Evolutionary conservation across 2,329 filamentous ascomycete species (phyloP).

Genomic region (Alternaria hordeiaustralica): DNA sequence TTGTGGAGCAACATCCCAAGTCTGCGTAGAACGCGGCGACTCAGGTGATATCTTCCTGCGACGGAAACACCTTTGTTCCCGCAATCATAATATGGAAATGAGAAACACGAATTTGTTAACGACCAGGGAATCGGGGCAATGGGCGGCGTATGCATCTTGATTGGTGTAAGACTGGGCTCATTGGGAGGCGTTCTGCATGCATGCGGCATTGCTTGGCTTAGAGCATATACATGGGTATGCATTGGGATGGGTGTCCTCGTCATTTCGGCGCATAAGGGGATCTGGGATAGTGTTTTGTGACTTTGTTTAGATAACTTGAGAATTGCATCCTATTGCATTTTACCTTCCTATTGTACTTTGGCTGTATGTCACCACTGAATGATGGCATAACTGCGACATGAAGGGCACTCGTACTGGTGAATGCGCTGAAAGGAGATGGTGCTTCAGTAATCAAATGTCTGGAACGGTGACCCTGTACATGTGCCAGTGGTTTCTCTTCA

Average conservation of each 20-base stretch:
- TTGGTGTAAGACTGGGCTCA: conserved; percentile 7
- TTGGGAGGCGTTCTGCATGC: conserved; percentile 15
- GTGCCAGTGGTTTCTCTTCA: neutral
- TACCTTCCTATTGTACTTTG: neutral
- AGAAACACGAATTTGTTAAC: conserved; percentile 13
- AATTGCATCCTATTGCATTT: neutral
- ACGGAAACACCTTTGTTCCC: conserved; percentile 3
- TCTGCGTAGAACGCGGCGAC: conserved; percentile 29
- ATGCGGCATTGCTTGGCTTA: conserved; percentile 11
- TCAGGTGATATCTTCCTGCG: neutral
- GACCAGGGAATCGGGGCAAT: neutral
- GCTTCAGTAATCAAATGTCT: neutral
- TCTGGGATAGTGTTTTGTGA: neutral
- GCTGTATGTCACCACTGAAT: neutral
- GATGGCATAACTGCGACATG: neutral
- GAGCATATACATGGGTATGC: conserved; percentile 6
- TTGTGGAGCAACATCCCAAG: conserved; percentile 57
- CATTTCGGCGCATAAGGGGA: neutral
- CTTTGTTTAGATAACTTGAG: neutral
- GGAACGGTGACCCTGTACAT: neutral
- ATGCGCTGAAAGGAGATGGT: neutral
- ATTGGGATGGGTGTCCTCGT: neutral
- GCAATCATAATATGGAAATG: conserved; percentile 16
- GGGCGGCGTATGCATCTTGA: conserved; percentile 8
- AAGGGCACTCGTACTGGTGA: neutral